Conservation (phyloP, 192 early-diverging fungal genomes). For the Geosiphon pyriformis region DNA sequence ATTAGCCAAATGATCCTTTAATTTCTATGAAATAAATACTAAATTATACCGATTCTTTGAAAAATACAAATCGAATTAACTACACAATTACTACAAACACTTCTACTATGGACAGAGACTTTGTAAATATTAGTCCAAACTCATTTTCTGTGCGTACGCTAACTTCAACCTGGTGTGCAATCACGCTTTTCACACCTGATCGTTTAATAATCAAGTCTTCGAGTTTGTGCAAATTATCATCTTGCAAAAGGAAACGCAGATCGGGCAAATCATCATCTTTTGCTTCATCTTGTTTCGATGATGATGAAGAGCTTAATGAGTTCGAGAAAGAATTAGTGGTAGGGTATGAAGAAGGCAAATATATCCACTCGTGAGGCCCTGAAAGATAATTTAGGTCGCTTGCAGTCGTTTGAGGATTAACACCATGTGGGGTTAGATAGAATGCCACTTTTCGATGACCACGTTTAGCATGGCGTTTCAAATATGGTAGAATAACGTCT, state of each 20-base stretch:
- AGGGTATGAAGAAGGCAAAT: neutral
- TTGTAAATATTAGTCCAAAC: conserved; percentile 9
- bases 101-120: conserved; percentile 8
- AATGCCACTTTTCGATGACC: conserved; percentile 16
- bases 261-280: conserved; percentile 10
- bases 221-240: neutral
- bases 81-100: neutral
- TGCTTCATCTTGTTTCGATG: neutral
- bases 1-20: no score
- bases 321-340: neutral
- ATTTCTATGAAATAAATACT: no score
- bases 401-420: neutral
- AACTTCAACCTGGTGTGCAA: conserved; percentile 8
- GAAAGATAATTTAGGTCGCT: neutral
- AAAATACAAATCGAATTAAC: neutral
- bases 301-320: neutral
- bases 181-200: conserved; percentile 6
- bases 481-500: conserved; percentile 10
- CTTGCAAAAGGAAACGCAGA: conserved; percentile 9
- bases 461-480: conserved; percentile 18
- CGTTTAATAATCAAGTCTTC: neutral
- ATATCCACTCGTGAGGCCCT: conserved; percentile 9
- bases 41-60: no score
- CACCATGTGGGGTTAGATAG: neutral
- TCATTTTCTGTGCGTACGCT: conserved; percentile 9